A percentile compares a stretch with the other conserved stretches of the same genome.
These are phyloP conservation scores for Elaeis guineensis DNA, from an alignment of 176 grass and related monocot genomes.

Conservation along the genomic window DNA sequence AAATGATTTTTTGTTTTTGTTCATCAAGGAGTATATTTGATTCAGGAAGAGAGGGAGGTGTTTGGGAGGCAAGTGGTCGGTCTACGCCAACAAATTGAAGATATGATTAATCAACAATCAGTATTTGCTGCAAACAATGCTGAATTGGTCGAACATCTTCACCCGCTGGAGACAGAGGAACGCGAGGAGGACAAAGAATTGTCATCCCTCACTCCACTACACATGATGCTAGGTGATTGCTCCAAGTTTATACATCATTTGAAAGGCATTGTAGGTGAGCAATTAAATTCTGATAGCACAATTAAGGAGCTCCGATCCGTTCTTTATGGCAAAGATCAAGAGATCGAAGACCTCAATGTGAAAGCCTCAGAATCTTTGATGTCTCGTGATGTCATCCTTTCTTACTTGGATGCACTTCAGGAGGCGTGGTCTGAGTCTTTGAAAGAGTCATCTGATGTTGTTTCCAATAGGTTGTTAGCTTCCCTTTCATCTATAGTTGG, in stretches of 20 bases:
- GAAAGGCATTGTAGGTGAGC: conserved; percentile 27
- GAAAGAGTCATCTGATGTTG: conserved; percentile 40
- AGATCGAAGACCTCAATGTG: conserved; percentile 49
- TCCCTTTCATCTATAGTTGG: conserved; percentile 49
- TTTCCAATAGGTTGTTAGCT: conserved; percentile 38
- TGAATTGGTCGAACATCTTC: not conserved
- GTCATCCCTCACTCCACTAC: conserved; percentile 27
- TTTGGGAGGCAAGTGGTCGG: conserved; percentile 50
- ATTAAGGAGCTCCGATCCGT: conserved; percentile 2
- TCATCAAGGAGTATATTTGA: conserved; percentile 1
- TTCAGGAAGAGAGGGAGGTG: conserved; percentile 86
- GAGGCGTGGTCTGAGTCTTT: conserved; percentile 13
- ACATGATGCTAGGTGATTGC: conserved; percentile 76
- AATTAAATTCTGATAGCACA: conserved; percentile 3
- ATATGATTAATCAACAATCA: conserved; percentile 32
- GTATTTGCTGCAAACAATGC: not conserved
- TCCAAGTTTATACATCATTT: conserved; percentile 54
- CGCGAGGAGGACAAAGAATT: conserved; percentile 29
- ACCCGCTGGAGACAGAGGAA: conserved; percentile 12
- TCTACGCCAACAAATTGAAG: conserved; percentile 44
- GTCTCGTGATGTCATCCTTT: conserved; percentile 47
- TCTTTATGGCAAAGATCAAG: conserved; percentile 42
- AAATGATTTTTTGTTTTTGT: too few species aligned
- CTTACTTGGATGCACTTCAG: conserved; percentile 38
- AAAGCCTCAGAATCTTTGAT: conserved; percentile 37